Percentiles rank a stretch among this genome's conserved stretches.
phyloP scores from a whole-genome alignment of 202 grass and related monocot species.

The Schoenoplectus tabernaemontani region DNA sequence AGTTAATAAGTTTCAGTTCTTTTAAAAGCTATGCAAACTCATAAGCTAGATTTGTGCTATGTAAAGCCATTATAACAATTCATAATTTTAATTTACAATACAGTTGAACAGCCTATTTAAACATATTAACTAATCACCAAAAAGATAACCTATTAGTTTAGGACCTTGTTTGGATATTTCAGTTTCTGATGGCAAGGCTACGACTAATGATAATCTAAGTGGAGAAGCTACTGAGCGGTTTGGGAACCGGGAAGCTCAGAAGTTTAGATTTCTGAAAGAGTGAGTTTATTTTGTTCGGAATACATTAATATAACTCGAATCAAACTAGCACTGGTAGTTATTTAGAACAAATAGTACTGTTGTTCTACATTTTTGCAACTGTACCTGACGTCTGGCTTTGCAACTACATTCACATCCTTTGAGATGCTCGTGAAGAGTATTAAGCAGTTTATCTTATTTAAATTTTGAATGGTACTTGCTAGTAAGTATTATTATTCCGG shows the following conservation, averaged over 20 bases:
- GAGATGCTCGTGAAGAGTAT: not conserved
- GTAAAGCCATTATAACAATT: not conserved
- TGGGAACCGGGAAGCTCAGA: conserved; percentile 59
- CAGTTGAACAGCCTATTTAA: not conserved
- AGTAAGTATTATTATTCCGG: not conserved
- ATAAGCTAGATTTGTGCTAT: not conserved
- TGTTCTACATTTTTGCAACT: not conserved
- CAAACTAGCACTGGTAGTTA: not conserved
- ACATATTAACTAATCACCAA: not conserved
- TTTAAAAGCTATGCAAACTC: not conserved
- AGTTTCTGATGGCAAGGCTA: conserved; percentile 34
- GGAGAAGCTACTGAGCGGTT: conserved; percentile 68
- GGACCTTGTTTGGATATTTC: conserved; percentile 19
- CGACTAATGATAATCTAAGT: conserved; percentile 29
- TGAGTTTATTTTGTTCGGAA: conserved; percentile 39
- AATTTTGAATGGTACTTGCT: not conserved
- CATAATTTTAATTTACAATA: not conserved
- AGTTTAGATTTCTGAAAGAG: conserved; percentile 72
- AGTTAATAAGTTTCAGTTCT: not conserved
- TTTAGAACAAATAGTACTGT: not conserved
- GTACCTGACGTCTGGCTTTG: not conserved
- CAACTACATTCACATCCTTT: not conserved
- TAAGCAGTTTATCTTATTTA: not conserved
- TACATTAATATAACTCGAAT: not conserved
- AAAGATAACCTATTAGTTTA: not conserved